Base-by-base conservation (phyloP, 768 basidiomycete genomes). In the Psilocybe tampanensis region DNA sequence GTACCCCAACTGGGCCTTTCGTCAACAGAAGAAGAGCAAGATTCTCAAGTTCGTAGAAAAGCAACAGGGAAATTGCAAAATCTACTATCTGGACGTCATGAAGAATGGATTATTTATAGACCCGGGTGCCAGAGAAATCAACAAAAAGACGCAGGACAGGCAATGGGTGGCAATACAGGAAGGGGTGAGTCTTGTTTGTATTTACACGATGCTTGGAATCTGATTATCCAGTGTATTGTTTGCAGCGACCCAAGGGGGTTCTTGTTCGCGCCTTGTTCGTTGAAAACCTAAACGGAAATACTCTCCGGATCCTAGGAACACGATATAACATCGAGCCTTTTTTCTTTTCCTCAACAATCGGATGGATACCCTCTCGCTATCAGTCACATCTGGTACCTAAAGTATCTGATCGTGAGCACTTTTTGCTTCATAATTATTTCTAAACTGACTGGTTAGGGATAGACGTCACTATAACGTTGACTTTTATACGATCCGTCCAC, bases 361-460 rank as follows among this genome's bases (percentile, higher is more conserved):
- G 83, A 44, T 83, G 81, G 81, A 86, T 85, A 62, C 85, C 85
- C 11, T 75, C 81, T 13, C 74, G 84, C 55, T 84, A 83, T 60
- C 83, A 82, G 58, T 81, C 83, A 52, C 74, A 74, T 56, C 55
- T 78, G 0, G 33, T 64, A 0, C 64, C 62, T 1, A 59, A 69
- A 1, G 43, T 72, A 47, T 70, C 72, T 18, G 77, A 79, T 53
- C 68, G 83, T 84, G 63, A 45, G 80, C 66, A 1, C 32, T 41
- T 33, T 6, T 45, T 53, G 8, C 7, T 18, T 26, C 18, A 2
- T 6, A 17, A 29, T 41, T 34, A 39, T 47, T 3, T 15, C 22
- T 54, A 21, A 33, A 7, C 8, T n/a, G 24, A 33, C 34, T 26
- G 32, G 13, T 18, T 18, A n/a, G 11, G n/a, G 18, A 47, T 24